Evolutionary conservation across 352 stramenopile species (phyloP).

Genomic region (Phytophthora kernoviae): DNA sequence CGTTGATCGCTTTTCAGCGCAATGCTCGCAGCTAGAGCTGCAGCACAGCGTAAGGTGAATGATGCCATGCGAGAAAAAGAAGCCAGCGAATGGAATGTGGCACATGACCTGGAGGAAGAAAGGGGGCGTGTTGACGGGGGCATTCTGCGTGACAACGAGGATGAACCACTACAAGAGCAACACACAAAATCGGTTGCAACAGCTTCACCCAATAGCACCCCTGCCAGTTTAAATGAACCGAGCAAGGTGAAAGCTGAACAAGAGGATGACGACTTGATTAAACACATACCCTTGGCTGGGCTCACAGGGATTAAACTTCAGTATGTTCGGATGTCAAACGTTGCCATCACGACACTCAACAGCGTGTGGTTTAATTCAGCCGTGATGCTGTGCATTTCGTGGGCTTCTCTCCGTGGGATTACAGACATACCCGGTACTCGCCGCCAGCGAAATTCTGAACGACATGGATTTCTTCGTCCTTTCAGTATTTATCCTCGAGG

Average conservation of each 20-base stretch:
- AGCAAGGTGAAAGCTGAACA: constrained; percentile 2
- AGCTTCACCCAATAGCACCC: not conserved
- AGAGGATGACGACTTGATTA: constrained; percentile 35
- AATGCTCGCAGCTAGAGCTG: constrained; percentile 33
- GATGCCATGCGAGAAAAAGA: constrained; percentile 25
- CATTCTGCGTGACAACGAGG: not conserved
- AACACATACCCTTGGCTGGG: constrained; percentile 36
- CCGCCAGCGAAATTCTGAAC: constrained; percentile 50
- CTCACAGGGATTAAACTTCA: constrained; percentile 33
- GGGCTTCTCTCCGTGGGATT: constrained; percentile 83
- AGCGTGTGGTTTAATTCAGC: constrained; percentile 66
- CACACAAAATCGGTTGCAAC: not conserved
- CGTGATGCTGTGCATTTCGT: constrained; percentile 81
- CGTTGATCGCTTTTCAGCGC: constrained; percentile 5
- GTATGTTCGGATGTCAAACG: constrained; percentile 50
- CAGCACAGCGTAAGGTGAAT: constrained; percentile 29
- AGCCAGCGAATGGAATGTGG: constrained; percentile 26
- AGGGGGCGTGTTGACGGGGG: not conserved
- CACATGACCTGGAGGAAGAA: constrained; percentile 16
- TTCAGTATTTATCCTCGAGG: constrained; percentile 79
- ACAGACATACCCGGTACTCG: constrained; percentile 71
- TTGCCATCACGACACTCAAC: constrained; percentile 46
- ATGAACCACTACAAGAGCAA: constrained; percentile 4
- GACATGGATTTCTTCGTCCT: constrained; percentile 71
- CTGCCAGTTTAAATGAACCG: constrained; percentile 3